Base-by-base conservation (phyloP, 371 early-diverging fungal genomes). In the Globomyces sp. region DNA sequence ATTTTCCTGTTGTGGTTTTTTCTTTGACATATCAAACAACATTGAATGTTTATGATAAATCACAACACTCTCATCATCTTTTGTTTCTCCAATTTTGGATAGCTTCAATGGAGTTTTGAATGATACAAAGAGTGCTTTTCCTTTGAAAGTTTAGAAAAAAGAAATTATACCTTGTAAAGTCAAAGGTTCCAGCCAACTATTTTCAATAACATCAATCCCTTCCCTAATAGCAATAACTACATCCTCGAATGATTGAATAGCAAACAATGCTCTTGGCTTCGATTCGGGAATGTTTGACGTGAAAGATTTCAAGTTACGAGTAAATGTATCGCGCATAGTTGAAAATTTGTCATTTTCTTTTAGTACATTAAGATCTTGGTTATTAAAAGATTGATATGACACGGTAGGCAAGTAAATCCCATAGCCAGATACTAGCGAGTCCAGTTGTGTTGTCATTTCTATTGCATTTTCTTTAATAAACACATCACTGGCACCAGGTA, bases 101-200 rank as follows among this genome's bases (percentile, higher is more conserved):
- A 13, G 1, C 39, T 57, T 41, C 39, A 57, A 13, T 40, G 9
- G 58, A 1, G n/a, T 8, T 24, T 42, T 46, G 58, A 46, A 58
- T 11, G 43, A 58, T n/a, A 24, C 39, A n/a, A 37, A 4, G 42
- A 42, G 11, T 9, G 41, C 42, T 4, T n/a, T 13, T 1, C 57
- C 58, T 52, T n/a, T 8, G 6, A 6, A 9, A 60, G 24, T 24
- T 24, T 24, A 24, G 24, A 53, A 42, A 58, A 63, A 34, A 58
- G 58, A 40, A 53, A 40, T 57, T 44, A n/a, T 13, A n/a, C 65
- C 65, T 58, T 58, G 40, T 9, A 36, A 34, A 4, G 65, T 39
- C 59, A 65, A 42, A 13, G 43, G 39, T n/a, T 65, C 48, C 36
- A 65, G 39, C 65, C 65, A 65, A 10, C 24, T 11, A 40, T 65